phyloP scores from a whole-genome alignment of 1,139 yeast genomes.

The Keqinozyma sinolaborantium region DNA sequence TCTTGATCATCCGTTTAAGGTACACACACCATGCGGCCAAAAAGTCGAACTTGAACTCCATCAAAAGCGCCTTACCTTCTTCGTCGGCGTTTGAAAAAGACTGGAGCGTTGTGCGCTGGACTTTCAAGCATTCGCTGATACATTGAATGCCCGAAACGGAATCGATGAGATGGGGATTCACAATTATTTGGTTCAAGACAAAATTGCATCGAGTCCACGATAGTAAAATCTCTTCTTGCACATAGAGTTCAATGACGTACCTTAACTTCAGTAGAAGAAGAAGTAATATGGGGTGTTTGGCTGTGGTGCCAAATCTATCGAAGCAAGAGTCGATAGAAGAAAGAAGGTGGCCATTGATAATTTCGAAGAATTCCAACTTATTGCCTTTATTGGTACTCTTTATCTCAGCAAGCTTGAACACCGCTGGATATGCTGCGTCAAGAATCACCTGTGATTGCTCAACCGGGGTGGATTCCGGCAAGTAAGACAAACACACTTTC shows the following conservation, averaged over 20 bases:
- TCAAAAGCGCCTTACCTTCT: conserved; percentile 16
- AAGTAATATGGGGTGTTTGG: conserved; percentile 8
- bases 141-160: conserved; percentile 11
- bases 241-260: background rate
- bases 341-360: conserved; percentile 11
- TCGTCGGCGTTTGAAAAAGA: conserved; percentile 9
- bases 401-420: conserved; percentile 10
- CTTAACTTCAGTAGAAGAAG: conserved; percentile 9
- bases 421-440: conserved; percentile 19
- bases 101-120: conserved; percentile 15
- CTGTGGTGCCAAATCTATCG: conserved; percentile 5
- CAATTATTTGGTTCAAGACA: conserved; percentile 25
- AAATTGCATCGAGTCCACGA: conserved; percentile 28
- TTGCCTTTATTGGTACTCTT: conserved; percentile 2
- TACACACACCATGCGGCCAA: conserved; percentile 27
- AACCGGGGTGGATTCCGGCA: conserved; percentile 29
- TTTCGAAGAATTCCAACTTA: conserved; percentile 11
- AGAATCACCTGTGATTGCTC: conserved; percentile 1
- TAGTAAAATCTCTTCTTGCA: conserved; percentile 10
- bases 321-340: background rate
- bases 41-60: conserved; percentile 32
- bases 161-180: conserved; percentile 24
- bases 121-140: conserved; percentile 11
- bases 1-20: background rate
- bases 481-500: conserved; percentile 36